A percentile compares a stretch with the other conserved stretches of the same genome.
phyloP scores from a whole-genome alignment of 169 alveolate species.

The Plasmodium gonderi region DNA sequence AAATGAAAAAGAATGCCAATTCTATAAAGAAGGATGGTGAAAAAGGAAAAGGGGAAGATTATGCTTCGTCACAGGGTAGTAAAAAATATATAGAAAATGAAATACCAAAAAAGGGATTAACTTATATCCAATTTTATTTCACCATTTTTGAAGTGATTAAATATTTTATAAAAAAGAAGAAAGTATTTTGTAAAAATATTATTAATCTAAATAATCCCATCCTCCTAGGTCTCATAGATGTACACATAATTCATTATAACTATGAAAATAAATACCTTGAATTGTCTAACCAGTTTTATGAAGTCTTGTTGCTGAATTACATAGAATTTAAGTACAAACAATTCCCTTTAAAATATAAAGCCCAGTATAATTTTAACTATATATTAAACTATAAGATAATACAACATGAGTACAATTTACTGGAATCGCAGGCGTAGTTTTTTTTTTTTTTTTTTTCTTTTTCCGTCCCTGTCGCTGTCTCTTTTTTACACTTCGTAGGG shows the following conservation, averaged over 20 bases:
- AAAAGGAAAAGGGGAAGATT: background rate
- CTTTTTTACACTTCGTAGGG: background rate
- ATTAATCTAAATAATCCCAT: slow-evolving; percentile 39
- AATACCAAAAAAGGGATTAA: slow-evolving; percentile 10
- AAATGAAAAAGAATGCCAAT: background rate
- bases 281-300: slow-evolving; percentile 31
- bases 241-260: slow-evolving; percentile 49
- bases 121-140: slow-evolving; percentile 23
- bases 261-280: slow-evolving; percentile 30
- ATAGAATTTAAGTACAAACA: slow-evolving; percentile 46
- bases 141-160: slow-evolving; percentile 49
- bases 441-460: background rate
- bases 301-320: slow-evolving; percentile 20
- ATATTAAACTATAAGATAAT: slow-evolving; percentile 79
- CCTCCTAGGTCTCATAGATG: slow-evolving; percentile 48
- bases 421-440: slow-evolving; percentile 22
- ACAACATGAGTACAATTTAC: slow-evolving; percentile 74
- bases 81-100: background rate
- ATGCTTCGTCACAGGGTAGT: no score
- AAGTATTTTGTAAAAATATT: slow-evolving; percentile 54
- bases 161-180: slow-evolving; percentile 49
- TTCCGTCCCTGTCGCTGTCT: background rate
- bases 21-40: background rate
- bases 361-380: slow-evolving; percentile 81
- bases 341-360: slow-evolving; percentile 24